Evolutionary conservation across 2,329 filamentous ascomycete species (phyloP).

Genomic region (Graphilbum fragrans): DNA sequence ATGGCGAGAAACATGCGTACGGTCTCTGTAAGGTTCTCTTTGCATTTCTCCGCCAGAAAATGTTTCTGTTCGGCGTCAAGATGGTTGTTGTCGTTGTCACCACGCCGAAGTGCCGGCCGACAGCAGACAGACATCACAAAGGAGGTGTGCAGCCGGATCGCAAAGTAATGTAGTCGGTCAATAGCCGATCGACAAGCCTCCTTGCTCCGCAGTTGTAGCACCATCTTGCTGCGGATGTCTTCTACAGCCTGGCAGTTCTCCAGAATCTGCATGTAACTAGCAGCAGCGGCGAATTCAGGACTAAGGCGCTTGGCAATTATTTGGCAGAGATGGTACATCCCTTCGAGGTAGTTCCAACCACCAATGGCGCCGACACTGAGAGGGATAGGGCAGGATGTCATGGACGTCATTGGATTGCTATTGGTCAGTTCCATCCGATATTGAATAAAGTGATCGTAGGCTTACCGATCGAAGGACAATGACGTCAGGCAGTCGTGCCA

Average conservation of each 20-base stretch:
- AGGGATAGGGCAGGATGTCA: slow-evolving; percentile 42
- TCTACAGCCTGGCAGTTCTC: slow-evolving; percentile 44
- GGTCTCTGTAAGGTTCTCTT: slow-evolving; percentile 50
- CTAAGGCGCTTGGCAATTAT: slow-evolving; percentile 46
- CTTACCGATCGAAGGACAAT: slow-evolving; percentile 50
- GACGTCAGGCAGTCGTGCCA: slow-evolving; percentile 58
- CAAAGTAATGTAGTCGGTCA: slow-evolving; percentile 51
- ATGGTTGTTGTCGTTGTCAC: slow-evolving; percentile 33
- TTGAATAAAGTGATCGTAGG: too few species aligned
- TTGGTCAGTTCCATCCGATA: too few species aligned
- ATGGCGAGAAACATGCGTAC: slow-evolving; percentile 58
- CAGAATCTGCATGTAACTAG: slow-evolving; percentile 41
- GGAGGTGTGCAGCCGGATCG: slow-evolving; percentile 51
- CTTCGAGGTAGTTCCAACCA: slow-evolving; percentile 47
- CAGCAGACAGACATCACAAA: slow-evolving; percentile 56
- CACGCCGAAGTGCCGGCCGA: slow-evolving; percentile 45
- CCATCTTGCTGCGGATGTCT: slow-evolving; percentile 33
- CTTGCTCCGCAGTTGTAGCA: slow-evolving; percentile 42
- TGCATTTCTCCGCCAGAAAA: slow-evolving; percentile 44
- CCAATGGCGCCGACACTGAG: slow-evolving; percentile 28
- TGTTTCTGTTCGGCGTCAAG: slow-evolving; percentile 40
- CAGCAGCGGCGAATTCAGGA: slow-evolving; percentile 37
- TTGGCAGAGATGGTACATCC: slow-evolving; percentile 52
- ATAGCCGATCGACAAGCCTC: slow-evolving; percentile 52
- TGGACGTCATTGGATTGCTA: slow-evolving; percentile 53